Conservation (phyloP, 345 rosid genomes). For the Orychophragmus violaceus region DNA sequence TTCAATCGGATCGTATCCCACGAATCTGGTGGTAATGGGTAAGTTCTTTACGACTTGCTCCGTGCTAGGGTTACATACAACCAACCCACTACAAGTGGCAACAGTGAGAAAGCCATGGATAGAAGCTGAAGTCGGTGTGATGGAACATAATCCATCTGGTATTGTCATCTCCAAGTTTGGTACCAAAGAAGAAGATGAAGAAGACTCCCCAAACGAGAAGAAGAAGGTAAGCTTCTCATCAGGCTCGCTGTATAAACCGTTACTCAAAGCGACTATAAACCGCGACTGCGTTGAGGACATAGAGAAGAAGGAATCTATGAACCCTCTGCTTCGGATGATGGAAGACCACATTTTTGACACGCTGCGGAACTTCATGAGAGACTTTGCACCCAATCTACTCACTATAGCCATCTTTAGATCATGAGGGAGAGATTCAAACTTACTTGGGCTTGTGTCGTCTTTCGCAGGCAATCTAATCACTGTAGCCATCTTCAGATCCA, state of each 20-base stretch:
- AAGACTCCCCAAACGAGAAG: background rate
- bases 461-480: background rate
- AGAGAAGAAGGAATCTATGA: background rate
- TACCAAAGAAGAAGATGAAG: background rate
- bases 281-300: background rate
- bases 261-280: background rate
- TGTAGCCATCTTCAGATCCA: background rate
- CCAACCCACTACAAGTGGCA: background rate
- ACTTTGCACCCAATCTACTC: background rate
- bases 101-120: background rate
- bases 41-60: background rate
- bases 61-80: background rate
- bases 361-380: background rate
- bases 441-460: background rate
- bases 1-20: background rate
- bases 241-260: background rate
- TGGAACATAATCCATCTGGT: background rate
- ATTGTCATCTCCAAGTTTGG: background rate
- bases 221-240: background rate
- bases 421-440: background rate
- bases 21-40: background rate
- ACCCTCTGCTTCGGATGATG: background rate
- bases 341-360: background rate
- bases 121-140: background rate
- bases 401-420: background rate